Conservation (phyloP, 2,329 filamentous ascomycete genomes). For the Lachnum nothofagi region DNA sequence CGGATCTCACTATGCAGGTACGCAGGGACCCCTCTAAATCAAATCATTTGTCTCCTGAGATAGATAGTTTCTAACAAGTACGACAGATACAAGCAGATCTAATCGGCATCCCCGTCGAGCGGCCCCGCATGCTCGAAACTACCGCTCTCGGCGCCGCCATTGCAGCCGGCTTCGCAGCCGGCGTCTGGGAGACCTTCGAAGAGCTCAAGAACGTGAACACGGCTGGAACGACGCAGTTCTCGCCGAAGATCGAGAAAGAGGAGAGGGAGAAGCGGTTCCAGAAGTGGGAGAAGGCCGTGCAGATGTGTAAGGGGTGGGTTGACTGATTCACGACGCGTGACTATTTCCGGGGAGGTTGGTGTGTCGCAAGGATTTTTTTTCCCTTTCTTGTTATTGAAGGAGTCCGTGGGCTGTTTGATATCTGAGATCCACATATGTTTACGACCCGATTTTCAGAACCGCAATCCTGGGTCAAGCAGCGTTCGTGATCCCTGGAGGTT, state of each 20-base stretch:
- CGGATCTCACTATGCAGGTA: constrained; percentile 69
- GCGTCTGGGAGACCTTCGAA: constrained; percentile 69
- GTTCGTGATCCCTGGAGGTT: too few relatives aligned
- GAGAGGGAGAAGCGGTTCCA: constrained; percentile 40
- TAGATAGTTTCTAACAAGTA: too few relatives aligned
- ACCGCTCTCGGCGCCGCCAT: constrained; percentile 85
- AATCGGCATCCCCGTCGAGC: constrained; percentile 73
- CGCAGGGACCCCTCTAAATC: too few relatives aligned
- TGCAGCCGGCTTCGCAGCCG: constrained; percentile 78
- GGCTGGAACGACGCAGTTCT: constrained; percentile 63
- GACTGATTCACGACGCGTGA: too few relatives aligned
- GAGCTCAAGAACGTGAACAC: constrained; percentile 71
- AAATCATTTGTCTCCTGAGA: too few relatives aligned
- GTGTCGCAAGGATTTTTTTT: too few relatives aligned
- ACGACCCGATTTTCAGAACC: too few relatives aligned
- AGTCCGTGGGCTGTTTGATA: too few relatives aligned
- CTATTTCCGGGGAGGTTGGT: too few relatives aligned
- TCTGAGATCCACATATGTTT: too few relatives aligned
- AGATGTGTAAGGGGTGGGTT: constrained; percentile 40
- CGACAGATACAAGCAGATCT: constrained; percentile 82
- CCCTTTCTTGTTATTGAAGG: too few relatives aligned
- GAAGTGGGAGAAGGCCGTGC: constrained; percentile 53
- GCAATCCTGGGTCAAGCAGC: too few relatives aligned
- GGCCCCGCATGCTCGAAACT: constrained; percentile 84
- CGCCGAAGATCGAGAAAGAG: constrained; percentile 52